Percentiles rank a stretch among this genome's conserved stretches.
These are phyloP conservation scores for Trichoderma sp. DNA, from an alignment of 2,329 filamentous ascomycete species.

Conservation along the genomic window DNA sequence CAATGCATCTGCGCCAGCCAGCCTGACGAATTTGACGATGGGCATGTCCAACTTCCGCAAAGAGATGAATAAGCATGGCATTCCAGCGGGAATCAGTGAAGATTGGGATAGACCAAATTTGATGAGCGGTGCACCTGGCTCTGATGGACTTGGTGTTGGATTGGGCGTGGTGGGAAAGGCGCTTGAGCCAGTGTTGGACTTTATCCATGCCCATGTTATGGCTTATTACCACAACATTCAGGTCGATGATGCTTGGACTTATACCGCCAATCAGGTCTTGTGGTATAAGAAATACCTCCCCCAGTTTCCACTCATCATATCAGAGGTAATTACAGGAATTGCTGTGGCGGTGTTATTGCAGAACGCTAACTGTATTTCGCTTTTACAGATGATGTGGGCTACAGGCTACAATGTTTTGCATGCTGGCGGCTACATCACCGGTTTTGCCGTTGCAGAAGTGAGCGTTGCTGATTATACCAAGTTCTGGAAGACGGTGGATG, in stretches of 20 bases:
- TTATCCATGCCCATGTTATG: conserved; percentile 23
- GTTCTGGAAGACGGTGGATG: conserved; percentile 22
- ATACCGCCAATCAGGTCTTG: conserved; percentile 20
- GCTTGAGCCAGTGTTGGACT: conserved; percentile 20
- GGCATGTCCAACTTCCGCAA: conserved; percentile 19
- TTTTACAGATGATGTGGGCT: conserved; percentile 22
- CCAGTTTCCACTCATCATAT: background rate
- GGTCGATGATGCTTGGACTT: conserved; percentile 18
- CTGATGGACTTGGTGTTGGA: background rate
- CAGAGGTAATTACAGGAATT: background rate
- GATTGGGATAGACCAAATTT: conserved; percentile 22
- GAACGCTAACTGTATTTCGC: conserved; percentile 11
- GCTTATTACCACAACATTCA: conserved; percentile 20
- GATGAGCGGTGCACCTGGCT: conserved; percentile 17
- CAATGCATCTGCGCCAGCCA: conserved; percentile 1
- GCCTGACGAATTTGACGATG: background rate
- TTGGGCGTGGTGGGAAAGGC: conserved; percentile 16
- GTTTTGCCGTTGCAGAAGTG: conserved; percentile 10
- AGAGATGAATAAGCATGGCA: conserved; percentile 11
- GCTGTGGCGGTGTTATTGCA: background rate
- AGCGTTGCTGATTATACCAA: conserved; percentile 20
- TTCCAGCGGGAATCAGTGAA: conserved; percentile 23
- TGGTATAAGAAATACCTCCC: conserved; percentile 13
- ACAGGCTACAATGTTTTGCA: conserved; percentile 19
- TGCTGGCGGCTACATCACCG: conserved; percentile 1